These are phyloP conservation scores for Penicillium antarcticum DNA, from an alignment of 495 filamentous ascomycete species.

Conservation along the genomic window DNA sequence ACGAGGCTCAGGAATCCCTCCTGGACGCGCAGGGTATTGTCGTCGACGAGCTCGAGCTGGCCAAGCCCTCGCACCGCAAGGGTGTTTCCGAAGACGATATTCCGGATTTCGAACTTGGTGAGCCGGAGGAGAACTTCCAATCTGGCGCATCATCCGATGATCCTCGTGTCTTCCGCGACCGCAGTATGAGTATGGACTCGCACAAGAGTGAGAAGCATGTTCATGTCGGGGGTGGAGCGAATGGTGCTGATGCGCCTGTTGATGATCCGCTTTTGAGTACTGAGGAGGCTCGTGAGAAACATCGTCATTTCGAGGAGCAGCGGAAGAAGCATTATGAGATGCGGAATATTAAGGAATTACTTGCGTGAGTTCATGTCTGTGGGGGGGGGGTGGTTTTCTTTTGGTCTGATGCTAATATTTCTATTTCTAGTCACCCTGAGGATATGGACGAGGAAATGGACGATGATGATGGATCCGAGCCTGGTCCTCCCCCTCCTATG, in stretches of 20 bases:
- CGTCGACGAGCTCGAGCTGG: conserved; percentile 66
- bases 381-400: too few species aligned
- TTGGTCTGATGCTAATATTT: conserved; percentile 7
- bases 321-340: conserved; percentile 98
- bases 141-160: conserved; percentile 18
- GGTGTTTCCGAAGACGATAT: conserved; percentile 69
- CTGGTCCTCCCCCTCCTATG: conserved; percentile 27
- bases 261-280: conserved; percentile 59
- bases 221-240: conserved; percentile 65
- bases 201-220: conserved; percentile 67
- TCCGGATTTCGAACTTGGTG: conserved; percentile 88
- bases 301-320: conserved; percentile 83
- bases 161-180: conserved; percentile 45
- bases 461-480: conserved; percentile 40
- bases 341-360: conserved; percentile 85
- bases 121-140: conserved; percentile 69
- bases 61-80: conserved; percentile 33
- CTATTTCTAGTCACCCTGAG: conserved; percentile 39
- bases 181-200: conserved; percentile 46
- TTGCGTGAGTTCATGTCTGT: conserved; percentile 58
- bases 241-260: conserved; percentile 52
- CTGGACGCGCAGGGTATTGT: conserved; percentile 56
- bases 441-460: conserved; percentile 52
- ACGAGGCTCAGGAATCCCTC: conserved; percentile 36
- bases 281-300: conserved; percentile 82